Conservation (phyloP, 495 filamentous ascomycete species). For the Podospora conica region DNA sequence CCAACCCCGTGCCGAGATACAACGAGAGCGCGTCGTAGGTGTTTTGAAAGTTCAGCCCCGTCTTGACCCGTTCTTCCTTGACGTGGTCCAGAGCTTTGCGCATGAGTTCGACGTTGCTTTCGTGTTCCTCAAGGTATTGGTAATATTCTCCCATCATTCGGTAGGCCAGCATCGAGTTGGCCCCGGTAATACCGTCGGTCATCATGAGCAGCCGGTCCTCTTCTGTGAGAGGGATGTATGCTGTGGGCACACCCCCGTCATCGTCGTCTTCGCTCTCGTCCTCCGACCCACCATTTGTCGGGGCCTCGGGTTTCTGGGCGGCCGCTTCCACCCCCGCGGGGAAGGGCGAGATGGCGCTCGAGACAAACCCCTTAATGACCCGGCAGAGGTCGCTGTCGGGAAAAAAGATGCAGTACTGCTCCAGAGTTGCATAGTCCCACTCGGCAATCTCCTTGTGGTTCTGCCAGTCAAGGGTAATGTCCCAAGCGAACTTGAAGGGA, state of each 20-base stretch:
- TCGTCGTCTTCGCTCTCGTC: conserved; percentile 47
- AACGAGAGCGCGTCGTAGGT: conserved; percentile 67
- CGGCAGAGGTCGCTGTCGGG: conserved; percentile 74
- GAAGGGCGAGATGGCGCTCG: conserved; percentile 81
- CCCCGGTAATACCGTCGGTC: conserved; percentile 70
- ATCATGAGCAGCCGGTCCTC: conserved; percentile 75
- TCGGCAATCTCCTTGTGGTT: conserved; percentile 65
- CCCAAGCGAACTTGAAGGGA: conserved; percentile 85
- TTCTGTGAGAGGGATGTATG: conserved; percentile 47
- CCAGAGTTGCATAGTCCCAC: conserved; percentile 67
- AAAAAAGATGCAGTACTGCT: conserved; percentile 77
- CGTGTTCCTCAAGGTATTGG: conserved; percentile 77
- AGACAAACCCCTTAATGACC: conserved; percentile 72
- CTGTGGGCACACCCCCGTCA: conserved; percentile 44
- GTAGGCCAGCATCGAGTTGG: conserved; percentile 75
- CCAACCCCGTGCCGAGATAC: conserved; percentile 71
- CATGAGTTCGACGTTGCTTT: conserved; percentile 70
- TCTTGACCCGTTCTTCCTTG: conserved; percentile 52
- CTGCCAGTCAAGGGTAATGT: conserved; percentile 81
- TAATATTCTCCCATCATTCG: conserved; percentile 82
- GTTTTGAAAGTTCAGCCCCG: conserved; percentile 59
- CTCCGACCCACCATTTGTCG: conserved; percentile 24
- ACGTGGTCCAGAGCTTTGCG: conserved; percentile 62
- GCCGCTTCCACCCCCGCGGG: conserved; percentile 36
- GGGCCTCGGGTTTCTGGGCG: conserved; percentile 8